phyloP scores from a whole-genome alignment of 2,329 filamentous ascomycete species.

The Colletotrichum gigasporum region DNA sequence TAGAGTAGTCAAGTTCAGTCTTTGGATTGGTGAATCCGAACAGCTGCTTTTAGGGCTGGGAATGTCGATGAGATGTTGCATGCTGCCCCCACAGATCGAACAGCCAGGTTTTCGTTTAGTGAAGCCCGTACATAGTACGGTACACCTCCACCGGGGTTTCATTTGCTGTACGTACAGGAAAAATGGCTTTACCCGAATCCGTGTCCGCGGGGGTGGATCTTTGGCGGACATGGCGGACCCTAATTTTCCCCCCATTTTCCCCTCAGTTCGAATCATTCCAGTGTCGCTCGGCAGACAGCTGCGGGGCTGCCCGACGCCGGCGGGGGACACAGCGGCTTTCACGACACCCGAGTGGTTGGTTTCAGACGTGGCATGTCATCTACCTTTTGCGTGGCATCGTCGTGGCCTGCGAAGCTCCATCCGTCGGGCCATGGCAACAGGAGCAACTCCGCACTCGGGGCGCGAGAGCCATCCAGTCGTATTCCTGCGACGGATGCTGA shows the following conservation, averaged over 20 bases:
- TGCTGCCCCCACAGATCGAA: too few relatives aligned
- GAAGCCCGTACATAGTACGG: neutral
- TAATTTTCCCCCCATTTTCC: neutral
- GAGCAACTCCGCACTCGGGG: slow-evolving; percentile 21
- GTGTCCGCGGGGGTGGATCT: neutral
- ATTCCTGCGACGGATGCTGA: neutral
- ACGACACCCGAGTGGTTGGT: slow-evolving; percentile 20
- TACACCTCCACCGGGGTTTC: too few relatives aligned
- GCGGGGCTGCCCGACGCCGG: slow-evolving; percentile 10
- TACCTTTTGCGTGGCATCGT: slow-evolving; percentile 8
- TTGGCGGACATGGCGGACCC: neutral
- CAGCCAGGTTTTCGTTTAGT: neutral
- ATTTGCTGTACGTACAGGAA: too few relatives aligned
- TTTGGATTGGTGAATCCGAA: too few relatives aligned
- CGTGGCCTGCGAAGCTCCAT: slow-evolving; percentile 4
- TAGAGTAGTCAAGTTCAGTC: too few relatives aligned
- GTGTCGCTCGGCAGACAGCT: neutral
- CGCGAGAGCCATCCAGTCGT: neutral
- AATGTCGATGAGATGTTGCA: too few relatives aligned
- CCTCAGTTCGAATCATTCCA: slow-evolving; percentile 1
- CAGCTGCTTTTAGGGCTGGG: too few relatives aligned
- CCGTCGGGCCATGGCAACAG: slow-evolving; percentile 15
- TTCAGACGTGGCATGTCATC: slow-evolving; percentile 1
- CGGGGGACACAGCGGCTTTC: slow-evolving; percentile 25
- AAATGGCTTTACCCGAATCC: neutral